Base-by-base conservation (phyloP, 2,329 filamentous ascomycete species). In the Cladosporium phlei region DNA sequence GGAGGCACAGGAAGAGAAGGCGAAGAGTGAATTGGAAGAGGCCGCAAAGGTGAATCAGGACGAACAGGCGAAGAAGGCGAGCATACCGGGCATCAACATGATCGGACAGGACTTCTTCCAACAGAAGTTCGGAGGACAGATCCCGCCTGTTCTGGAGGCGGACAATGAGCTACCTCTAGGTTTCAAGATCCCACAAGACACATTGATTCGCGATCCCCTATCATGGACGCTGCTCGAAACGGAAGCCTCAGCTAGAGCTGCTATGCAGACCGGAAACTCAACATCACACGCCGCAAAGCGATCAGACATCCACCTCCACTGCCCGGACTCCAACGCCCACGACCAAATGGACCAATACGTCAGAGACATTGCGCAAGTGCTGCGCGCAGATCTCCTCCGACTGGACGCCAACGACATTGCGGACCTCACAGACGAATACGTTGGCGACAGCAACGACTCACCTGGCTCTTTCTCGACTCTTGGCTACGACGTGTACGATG, bases 391-490 rank as follows among this genome's bases (percentile, higher is more conserved):
- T 54, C 59, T 91, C 3, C 68, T 93, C 24, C 75, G 78, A 16
- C 61, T 94, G 9, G 78, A 83, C 58, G 80, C 86, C 1, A 77
- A 82, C 52, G 83, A 85, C 58, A 68, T 94, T 44, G 84, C 84
- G 3, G 75, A 83, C 39, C 69, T 93, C 20, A 74, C 83, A 0
- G 84, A 83, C 2, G 74, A 79, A 33, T 88, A 89, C 56, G 66
- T 90, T 8, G 84, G 83, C 4, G 80, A 54, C n/a, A 50, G 52
- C 5, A 53, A 86, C 57, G 73, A 76, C 50, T 51, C 69, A 59
- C 69, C 44, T 55, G 76, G 54, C 60, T 72, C 51, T 61, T 73
- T 49, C 62, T 78, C 46, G 5, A 59, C 56, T 16, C 50, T 66
- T 12, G 75, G 74, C 2, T 81, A 80, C 53, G 77, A 81, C 46